phyloP scores from a whole-genome alignment of 2,329 filamentous ascomycete species.

The Talaromyces sp. region DNA sequence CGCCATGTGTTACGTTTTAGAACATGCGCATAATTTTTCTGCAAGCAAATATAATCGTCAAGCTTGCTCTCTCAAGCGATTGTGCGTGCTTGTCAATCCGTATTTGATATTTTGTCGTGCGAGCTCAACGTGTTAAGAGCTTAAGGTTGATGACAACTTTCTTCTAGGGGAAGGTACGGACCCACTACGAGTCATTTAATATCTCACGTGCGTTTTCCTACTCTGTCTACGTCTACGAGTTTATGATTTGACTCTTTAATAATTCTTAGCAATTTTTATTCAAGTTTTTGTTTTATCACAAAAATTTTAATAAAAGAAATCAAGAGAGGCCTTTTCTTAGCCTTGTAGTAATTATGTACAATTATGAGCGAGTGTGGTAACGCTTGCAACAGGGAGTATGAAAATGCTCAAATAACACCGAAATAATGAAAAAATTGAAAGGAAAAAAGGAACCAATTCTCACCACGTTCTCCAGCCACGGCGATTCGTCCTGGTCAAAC shows the following conservation, averaged over 20 bases:
- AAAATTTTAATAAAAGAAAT: neutral
- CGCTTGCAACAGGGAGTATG: neutral
- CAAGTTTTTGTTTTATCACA: neutral
- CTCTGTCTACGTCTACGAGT: no score
- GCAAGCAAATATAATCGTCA: neutral
- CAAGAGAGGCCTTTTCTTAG: neutral
- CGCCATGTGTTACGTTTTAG: neutral
- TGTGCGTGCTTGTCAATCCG: neutral
- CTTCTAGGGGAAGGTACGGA: neutral
- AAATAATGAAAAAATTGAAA: neutral
- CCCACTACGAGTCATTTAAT: neutral
- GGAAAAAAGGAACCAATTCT: neutral
- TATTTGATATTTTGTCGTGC: neutral
- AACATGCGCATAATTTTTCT: neutral
- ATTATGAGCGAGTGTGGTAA: slow-evolving; percentile 7
- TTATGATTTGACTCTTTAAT: neutral
- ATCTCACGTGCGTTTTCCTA: no score
- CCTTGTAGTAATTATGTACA: slow-evolving; percentile 8
- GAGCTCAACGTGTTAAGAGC: neutral
- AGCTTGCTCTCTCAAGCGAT: neutral
- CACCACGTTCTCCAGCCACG: neutral
- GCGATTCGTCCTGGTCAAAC: slow-evolving; percentile 20
- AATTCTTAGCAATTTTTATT: neutral
- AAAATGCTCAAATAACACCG: neutral
- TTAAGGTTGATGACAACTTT: neutral